phyloP scores from a whole-genome alignment of 73 alveolate species.

The Stentor coeruleus region DNA sequence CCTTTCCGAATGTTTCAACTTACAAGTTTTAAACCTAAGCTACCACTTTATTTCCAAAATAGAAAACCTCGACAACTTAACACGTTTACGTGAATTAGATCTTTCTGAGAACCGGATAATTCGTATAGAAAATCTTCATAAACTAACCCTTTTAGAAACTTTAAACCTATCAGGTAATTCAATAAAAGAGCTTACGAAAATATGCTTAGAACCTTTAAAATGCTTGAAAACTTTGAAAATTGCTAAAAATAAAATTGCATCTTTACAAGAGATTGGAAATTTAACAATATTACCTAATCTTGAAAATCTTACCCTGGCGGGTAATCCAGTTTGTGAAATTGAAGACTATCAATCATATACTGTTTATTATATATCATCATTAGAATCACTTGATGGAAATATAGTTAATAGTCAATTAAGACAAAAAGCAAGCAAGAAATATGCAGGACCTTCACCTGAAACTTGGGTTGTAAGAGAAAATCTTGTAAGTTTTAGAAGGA shows the following conservation, averaged over 20 bases:
- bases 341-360: neutral
- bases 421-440: neutral
- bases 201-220: neutral
- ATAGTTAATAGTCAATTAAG: neutral
- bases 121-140: slow-evolving; percentile 54
- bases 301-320: neutral
- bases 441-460: slow-evolving; percentile 26
- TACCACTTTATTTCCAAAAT: slow-evolving; percentile 70
- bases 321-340: neutral
- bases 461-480: slow-evolving; percentile 17
- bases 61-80: slow-evolving; percentile 60
- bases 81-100: slow-evolving; percentile 67
- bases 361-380: neutral
- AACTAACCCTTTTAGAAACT: neutral
- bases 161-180: slow-evolving; percentile 5
- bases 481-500: neutral
- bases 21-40: slow-evolving; percentile 75
- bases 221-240: neutral
- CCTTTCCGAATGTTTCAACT: slow-evolving; percentile 52
- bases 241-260: slow-evolving; percentile 6
- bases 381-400: neutral
- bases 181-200: neutral
- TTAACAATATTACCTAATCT: neutral
- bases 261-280: neutral
- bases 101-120: slow-evolving; percentile 74